These are phyloP conservation scores for Hemisphaericaspora nanyangensis DNA, from an alignment of 805 yeast species.

Conservation along the genomic window DNA sequence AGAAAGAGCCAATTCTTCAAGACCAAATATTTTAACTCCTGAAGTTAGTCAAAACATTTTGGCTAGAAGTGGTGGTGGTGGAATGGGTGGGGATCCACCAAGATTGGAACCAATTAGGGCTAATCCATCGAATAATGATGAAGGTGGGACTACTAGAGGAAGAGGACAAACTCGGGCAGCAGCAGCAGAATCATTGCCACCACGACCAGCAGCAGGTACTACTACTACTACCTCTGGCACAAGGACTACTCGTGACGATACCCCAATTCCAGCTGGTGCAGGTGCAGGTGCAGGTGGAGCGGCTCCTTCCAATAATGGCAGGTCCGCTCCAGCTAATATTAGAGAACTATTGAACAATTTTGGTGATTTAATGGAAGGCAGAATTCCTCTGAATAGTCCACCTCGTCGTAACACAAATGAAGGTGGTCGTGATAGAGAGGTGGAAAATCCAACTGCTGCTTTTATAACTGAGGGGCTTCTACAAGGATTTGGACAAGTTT, in stretches of 20 bases:
- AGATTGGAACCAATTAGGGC: background rate
- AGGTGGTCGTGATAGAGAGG: constrained; percentile 3
- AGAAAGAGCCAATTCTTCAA: constrained; percentile 24
- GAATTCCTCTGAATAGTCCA: background rate
- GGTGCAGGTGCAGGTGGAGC: background rate
- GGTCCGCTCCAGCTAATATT: constrained; percentile 5
- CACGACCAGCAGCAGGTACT: background rate
- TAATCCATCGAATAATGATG: constrained; percentile 10
- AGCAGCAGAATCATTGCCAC: background rate
- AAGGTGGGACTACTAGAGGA: background rate
- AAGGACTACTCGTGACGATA: background rate
- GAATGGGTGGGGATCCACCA: background rate
- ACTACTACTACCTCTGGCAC: background rate
- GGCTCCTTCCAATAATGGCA: background rate
- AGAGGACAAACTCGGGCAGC: background rate
- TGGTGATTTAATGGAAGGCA: constrained; percentile 18
- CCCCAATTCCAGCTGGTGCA: background rate
- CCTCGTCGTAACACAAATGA: constrained; percentile 9
- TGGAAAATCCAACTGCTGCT: too few species aligned
- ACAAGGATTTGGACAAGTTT: background rate
- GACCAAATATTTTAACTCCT: constrained; percentile 35
- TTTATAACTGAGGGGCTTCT: background rate
- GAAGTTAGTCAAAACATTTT: constrained; percentile 35
- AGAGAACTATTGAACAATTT: constrained; percentile 20
- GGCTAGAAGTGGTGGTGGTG: constrained; percentile 17